Conservation (phyloP, 1,284 basidiomycete species). For the Apiotrichum mycotoxinovorans region DNA sequence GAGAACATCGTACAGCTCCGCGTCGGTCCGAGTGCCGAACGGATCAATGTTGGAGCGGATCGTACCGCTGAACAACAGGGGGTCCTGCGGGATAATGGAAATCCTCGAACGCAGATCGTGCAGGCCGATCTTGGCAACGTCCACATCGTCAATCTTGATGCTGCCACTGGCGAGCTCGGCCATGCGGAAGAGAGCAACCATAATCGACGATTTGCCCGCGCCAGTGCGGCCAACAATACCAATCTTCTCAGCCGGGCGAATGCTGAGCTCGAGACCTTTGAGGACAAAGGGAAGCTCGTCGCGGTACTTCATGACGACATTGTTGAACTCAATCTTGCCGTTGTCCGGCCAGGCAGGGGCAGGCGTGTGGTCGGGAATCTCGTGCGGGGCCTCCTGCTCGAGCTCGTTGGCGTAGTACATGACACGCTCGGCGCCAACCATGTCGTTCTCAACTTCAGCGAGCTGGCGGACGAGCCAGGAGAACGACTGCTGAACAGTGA, state of each 20-base stretch:
- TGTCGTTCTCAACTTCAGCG: conserved; percentile 84
- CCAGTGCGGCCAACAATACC: conserved; percentile 55
- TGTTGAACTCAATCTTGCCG: conserved; percentile 49
- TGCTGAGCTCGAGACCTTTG: conserved; percentile 58
- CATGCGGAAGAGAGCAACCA: conserved; percentile 56
- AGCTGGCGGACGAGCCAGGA: conserved; percentile 78
- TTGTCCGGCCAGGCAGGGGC: conserved; percentile 62
- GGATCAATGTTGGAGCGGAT: conserved; percentile 65
- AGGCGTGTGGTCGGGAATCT: conserved; percentile 60
- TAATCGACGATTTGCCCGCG: conserved; percentile 59
- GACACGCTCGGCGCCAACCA: conserved; percentile 84
- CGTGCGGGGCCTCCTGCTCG: conserved; percentile 74
- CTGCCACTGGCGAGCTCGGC: conserved; percentile 50
- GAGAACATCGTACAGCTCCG: conserved; percentile 74
- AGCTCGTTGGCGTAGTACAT: conserved; percentile 63
- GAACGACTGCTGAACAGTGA: conserved; percentile 55
- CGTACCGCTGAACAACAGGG: conserved; percentile 58
- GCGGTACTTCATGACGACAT: conserved; percentile 54
- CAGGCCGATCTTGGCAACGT: conserved; percentile 55
- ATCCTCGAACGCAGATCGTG: conserved; percentile 52
- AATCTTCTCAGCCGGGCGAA: conserved; percentile 55
- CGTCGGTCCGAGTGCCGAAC: conserved; percentile 69
- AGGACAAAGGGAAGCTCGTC: conserved; percentile 54
- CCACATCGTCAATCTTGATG: conserved; percentile 51
- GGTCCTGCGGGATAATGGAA: conserved; percentile 82